A percentile compares a stretch with the other conserved stretches of the same genome.
phyloP scores from a whole-genome alignment of 2,329 filamentous ascomycete genomes.

The Verticillium nubilum region DNA sequence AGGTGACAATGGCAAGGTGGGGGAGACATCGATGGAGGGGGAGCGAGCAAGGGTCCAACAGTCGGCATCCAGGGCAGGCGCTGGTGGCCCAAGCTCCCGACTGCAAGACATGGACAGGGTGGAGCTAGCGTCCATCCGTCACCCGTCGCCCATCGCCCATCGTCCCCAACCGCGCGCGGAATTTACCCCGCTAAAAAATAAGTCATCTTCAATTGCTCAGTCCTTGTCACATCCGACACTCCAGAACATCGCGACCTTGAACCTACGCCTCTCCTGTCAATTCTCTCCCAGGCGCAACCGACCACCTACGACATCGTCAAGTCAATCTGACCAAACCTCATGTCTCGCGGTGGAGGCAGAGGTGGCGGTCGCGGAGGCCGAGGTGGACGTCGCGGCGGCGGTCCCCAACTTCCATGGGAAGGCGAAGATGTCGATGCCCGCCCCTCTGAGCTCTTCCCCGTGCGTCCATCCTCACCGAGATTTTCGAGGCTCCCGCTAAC shows the following conservation, averaged over 20 bases:
- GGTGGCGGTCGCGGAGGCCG: constrained; percentile 46
- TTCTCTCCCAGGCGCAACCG: neutral
- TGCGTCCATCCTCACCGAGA: constrained; percentile 17
- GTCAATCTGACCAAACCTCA: constrained; percentile 15
- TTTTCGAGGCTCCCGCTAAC: neutral
- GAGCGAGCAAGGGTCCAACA: neutral
- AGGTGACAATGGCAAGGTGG: neutral
- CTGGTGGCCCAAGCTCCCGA: neutral
- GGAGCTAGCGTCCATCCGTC: neutral
- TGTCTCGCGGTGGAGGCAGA: constrained; percentile 48
- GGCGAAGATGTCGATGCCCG: constrained; percentile 51
- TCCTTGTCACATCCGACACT: neutral
- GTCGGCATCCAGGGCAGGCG: neutral
- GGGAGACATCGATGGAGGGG: neutral
- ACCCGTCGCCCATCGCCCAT: neutral
- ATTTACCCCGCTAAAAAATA: constrained; percentile 4
- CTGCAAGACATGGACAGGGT: neutral
- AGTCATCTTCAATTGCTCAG: neutral
- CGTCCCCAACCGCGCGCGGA: neutral
- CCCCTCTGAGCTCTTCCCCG: constrained; percentile 56
- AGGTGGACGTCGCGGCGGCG: constrained; percentile 39
- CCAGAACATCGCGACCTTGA: neutral
- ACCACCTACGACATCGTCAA: neutral
- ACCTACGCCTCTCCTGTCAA: neutral
- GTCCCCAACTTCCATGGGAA: constrained; percentile 46